Conservation (phyloP, 345 rosid species). For the Fremontodendron californicum region DNA sequence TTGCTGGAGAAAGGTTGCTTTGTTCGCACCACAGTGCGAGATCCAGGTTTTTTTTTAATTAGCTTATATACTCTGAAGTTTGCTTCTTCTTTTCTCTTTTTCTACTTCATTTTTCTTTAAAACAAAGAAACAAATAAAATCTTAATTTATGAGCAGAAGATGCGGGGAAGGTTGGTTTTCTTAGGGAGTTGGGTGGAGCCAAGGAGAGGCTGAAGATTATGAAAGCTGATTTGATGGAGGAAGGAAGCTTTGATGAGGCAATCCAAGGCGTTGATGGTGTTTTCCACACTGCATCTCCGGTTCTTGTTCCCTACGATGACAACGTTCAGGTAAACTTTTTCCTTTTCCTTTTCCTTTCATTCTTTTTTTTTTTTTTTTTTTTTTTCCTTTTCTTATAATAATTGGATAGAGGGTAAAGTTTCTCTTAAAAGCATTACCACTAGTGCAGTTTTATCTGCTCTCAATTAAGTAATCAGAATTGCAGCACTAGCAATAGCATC, state of each 20-base stretch:
- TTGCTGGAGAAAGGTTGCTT: slow-evolving; percentile 60
- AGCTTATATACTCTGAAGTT: not conserved
- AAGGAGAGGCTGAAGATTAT: slow-evolving; percentile 50
- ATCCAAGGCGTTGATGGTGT: slow-evolving; percentile 60
- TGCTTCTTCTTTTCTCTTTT: not conserved
- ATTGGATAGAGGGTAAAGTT: too few species aligned
- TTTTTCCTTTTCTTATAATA: not conserved
- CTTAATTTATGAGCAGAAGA: slow-evolving; percentile 34
- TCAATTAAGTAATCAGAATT: too few species aligned
- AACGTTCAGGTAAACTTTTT: slow-evolving; percentile 33
- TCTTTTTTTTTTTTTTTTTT: not conserved
- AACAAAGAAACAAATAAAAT: not conserved
- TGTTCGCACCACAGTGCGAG: slow-evolving; percentile 70
- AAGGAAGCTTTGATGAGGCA: slow-evolving; percentile 62
- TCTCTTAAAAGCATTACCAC: too few species aligned
- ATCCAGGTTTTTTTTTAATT: slow-evolving; percentile 49
- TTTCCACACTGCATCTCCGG: slow-evolving; percentile 74
- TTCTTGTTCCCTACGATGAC: slow-evolving; percentile 60
- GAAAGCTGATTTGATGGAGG: slow-evolving; percentile 53
- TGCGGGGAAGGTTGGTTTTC: slow-evolving; percentile 45
- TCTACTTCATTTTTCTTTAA: too few species aligned
- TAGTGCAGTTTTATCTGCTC: too few species aligned
- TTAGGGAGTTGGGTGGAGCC: slow-evolving; percentile 46
- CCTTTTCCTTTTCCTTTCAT: too few species aligned
- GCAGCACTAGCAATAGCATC: too few species aligned